Percentiles rank a stretch among this genome's conserved stretches.
Evolutionary conservation across 2,329 filamentous ascomycete genomes (phyloP).

Genomic region (Alternaria sp.): DNA sequence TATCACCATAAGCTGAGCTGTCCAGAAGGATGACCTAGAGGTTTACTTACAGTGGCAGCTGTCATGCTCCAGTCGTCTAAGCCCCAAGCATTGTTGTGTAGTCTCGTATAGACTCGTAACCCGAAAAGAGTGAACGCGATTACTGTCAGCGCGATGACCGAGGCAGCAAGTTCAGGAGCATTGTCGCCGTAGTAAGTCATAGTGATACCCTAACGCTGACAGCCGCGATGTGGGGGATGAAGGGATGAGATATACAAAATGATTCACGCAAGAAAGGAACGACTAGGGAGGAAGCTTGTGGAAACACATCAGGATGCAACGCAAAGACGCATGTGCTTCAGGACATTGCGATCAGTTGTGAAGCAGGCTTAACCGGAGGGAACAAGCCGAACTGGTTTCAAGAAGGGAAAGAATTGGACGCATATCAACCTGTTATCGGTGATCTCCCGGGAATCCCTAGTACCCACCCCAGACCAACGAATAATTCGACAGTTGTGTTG

Average conservation of each 20-base stretch:
- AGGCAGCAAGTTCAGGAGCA: slow-evolving; percentile 12
- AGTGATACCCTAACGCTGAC: neutral
- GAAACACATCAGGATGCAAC: neutral
- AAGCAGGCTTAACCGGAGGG: neutral
- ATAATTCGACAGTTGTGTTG: slow-evolving; percentile 9
- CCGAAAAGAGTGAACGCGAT: slow-evolving; percentile 12
- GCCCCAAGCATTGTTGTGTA: slow-evolving; percentile 16
- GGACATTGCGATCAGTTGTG: neutral
- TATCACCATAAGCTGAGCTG: neutral
- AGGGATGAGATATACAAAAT: neutral
- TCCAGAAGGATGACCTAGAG: too few species aligned
- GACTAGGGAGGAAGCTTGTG: neutral
- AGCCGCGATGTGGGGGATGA: neutral
- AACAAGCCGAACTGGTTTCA: neutral
- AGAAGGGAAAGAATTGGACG: slow-evolving; percentile 8
- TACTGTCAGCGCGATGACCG: slow-evolving; percentile 9
- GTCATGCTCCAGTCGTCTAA: slow-evolving; percentile 18
- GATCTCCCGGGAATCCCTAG: slow-evolving; percentile 9
- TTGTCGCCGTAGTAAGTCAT: slow-evolving; percentile 17
- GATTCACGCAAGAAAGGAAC: neutral
- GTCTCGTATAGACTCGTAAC: slow-evolving; percentile 15
- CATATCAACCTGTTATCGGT: slow-evolving; percentile 7
- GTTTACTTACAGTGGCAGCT: slow-evolving; percentile 6
- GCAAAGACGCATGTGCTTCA: neutral
- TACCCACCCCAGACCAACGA: slow-evolving; percentile 4